These are phyloP conservation scores for Colletotrichum sp. DNA, from an alignment of 2,329 filamentous ascomycete genomes.

Conservation along the genomic window DNA sequence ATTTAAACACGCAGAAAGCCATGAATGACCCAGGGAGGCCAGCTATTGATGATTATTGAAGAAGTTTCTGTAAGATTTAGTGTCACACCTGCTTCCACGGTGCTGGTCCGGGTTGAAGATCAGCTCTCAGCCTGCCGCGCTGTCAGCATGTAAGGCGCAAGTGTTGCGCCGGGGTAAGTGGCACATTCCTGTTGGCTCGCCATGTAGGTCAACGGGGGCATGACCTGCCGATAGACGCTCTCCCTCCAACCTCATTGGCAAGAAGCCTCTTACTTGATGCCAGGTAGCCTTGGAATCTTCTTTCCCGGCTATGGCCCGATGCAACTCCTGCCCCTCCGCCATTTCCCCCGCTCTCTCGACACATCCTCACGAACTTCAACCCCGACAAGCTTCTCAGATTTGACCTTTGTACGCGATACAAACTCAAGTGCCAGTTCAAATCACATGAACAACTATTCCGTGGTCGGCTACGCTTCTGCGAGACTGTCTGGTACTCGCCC, in stretches of 20 bases:
- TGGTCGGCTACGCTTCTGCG: background rate
- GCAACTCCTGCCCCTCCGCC: background rate
- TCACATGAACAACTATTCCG: background rate
- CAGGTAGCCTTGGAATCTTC: background rate
- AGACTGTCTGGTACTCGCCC: background rate
- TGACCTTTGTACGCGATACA: background rate
- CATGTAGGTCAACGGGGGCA: background rate
- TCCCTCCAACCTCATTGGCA: background rate
- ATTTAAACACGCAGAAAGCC: too few relatives aligned
- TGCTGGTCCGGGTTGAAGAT: background rate
- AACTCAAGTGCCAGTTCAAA: rapidly evolving
- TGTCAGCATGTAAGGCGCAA: background rate
- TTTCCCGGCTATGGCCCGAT: background rate
- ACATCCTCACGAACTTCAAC: background rate
- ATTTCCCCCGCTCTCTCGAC: background rate
- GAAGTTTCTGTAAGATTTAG: rapidly evolving
- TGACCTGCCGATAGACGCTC: background rate
- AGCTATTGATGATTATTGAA: too few relatives aligned
- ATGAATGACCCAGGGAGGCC: too few relatives aligned
- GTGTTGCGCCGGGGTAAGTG: background rate
- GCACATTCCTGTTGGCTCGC: background rate
- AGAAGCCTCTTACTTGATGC: background rate
- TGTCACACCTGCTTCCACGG: background rate
- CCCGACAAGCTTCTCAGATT: background rate
- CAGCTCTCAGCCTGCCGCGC: background rate